phyloP scores from a whole-genome alignment of 495 filamentous ascomycete genomes.

The Sphaerosporella brunnea region DNA sequence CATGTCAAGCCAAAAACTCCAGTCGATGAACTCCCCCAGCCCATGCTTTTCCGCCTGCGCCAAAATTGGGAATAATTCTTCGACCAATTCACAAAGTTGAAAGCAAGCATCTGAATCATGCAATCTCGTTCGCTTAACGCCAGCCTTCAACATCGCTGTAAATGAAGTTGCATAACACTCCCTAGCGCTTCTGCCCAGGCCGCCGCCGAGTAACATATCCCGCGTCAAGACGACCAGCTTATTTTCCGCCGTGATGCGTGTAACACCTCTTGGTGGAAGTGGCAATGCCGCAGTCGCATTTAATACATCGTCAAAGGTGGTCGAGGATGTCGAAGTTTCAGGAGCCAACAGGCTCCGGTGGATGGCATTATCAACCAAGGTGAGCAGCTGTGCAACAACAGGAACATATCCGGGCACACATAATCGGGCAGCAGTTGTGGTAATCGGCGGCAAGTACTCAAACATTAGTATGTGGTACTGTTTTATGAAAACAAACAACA shows the following conservation, averaged over 20 bases:
- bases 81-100: slow-evolving; percentile 78
- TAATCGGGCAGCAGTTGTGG: slow-evolving; percentile 41
- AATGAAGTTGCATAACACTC: slow-evolving; percentile 67
- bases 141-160: slow-evolving; percentile 49
- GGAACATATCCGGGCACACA: slow-evolving; percentile 66
- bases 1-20: slow-evolving; percentile 78
- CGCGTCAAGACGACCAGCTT: slow-evolving; percentile 71
- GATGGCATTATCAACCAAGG: slow-evolving; percentile 67
- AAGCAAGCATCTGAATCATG: slow-evolving; percentile 85
- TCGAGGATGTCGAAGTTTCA: slow-evolving; percentile 38
- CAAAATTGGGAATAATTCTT: slow-evolving; percentile 41
- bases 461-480: slow-evolving; percentile 69
- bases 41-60: slow-evolving; percentile 15
- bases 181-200: slow-evolving; percentile 35
- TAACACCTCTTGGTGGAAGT: slow-evolving; percentile 42
- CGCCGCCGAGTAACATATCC: slow-evolving; percentile 59
- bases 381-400: slow-evolving; percentile 70
- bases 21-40: slow-evolving; percentile 38
- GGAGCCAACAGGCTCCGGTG: slow-evolving; percentile 47
- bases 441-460: slow-evolving; percentile 54
- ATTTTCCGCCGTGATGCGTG: slow-evolving; percentile 80
- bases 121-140: slow-evolving; percentile 56
- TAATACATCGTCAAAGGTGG: slow-evolving; percentile 63
- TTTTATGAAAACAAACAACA: slow-evolving; percentile 89
- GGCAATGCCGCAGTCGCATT: slow-evolving; percentile 45